A percentile compares a stretch with the other conserved stretches of the same genome.
phyloP scores from a whole-genome alignment of 179 eudicot species.

The Carnegiea gigantea region DNA sequence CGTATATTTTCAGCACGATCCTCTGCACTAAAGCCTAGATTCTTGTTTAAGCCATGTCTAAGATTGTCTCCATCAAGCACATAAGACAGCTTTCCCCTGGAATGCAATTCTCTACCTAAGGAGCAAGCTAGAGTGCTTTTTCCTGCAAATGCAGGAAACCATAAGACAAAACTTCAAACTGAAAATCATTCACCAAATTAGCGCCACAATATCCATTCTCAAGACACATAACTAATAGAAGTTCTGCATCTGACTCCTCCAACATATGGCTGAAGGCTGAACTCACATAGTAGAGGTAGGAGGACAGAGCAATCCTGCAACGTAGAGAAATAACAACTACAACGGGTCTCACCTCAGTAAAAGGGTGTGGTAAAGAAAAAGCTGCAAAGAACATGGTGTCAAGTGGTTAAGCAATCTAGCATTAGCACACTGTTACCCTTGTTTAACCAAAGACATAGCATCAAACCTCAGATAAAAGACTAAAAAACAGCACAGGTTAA shows the following conservation, averaged over 20 bases:
- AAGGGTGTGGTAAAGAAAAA: not conserved
- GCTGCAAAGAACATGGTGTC: not conserved
- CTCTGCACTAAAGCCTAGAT: slow-evolving; percentile 78
- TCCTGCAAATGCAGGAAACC: slow-evolving; percentile 43
- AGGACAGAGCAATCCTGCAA: not conserved
- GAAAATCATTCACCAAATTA: not conserved
- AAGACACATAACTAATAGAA: not conserved
- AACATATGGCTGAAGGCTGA: no score
- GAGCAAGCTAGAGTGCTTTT: slow-evolving; percentile 94
- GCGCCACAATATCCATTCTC: not conserved
- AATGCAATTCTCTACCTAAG: slow-evolving; percentile 69
- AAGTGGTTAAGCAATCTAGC: not conserved
- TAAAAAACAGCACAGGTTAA: not conserved
- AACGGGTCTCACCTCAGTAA: not conserved
- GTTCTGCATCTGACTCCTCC: not conserved
- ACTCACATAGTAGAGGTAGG: not conserved
- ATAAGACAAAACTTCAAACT: not conserved
- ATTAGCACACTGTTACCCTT: no score
- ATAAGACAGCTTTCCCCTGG: slow-evolving; percentile 79
- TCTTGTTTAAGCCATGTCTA: slow-evolving; percentile 87
- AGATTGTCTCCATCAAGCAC: slow-evolving; percentile 92
- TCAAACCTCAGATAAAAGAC: no score
- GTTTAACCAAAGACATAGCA: no score
- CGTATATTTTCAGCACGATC: slow-evolving; percentile 90
- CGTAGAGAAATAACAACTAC: not conserved